Evolutionary conservation across 2,329 filamentous ascomycete genomes (phyloP), one percentile per base, ranked within the genome.

Genomic region (Cercospora sojina): DNA sequence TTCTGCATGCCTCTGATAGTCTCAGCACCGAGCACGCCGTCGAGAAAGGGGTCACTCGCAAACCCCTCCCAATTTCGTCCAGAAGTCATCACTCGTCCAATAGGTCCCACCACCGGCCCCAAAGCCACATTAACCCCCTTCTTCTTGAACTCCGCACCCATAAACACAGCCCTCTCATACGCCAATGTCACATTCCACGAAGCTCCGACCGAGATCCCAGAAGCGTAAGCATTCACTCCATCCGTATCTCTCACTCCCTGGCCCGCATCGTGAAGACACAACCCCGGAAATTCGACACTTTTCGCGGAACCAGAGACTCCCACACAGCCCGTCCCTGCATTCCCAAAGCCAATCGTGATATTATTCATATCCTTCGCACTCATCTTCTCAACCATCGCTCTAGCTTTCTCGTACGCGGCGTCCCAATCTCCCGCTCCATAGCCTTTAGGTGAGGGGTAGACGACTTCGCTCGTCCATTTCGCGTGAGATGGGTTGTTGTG

Each of bases 1-100:
- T 83, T 81, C 72, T 88, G 86, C 67, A 88, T 83, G 1, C 86
- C 86, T 71, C 80, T 51, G 65, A 88, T 83, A 0, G 84, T 86
- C 67, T 83, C 74, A 2, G 81, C 80, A 18, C 79, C 85, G 3
- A 81, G 81, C 63, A 83, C 77, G 0, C 80, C 86, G 70, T 87
- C 84, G 20, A 92, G 82, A 3, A 85, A 86, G 0, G 90, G 89
- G 74, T 93, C 90, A 1, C 85, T 79, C 1, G 89, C 90, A 72
- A 92, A 92, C 0, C 87, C 86, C 74, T 93, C 90, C 90, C 90
- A 92, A 72, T 86, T 90, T n/a, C 90, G 85, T 3, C 76, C 76
- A 16, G 88, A 90, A 58, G 87, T 84, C 0, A 90, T 90, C 72
- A 91, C 90, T 9, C 89, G 84, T 1, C 90, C 90, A 3, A 92